Percentiles rank a stretch among this genome's conserved stretches.
Evolutionary conservation across 139 green algal species (phyloP).

Genomic region (Micromonas commoda): DNA sequence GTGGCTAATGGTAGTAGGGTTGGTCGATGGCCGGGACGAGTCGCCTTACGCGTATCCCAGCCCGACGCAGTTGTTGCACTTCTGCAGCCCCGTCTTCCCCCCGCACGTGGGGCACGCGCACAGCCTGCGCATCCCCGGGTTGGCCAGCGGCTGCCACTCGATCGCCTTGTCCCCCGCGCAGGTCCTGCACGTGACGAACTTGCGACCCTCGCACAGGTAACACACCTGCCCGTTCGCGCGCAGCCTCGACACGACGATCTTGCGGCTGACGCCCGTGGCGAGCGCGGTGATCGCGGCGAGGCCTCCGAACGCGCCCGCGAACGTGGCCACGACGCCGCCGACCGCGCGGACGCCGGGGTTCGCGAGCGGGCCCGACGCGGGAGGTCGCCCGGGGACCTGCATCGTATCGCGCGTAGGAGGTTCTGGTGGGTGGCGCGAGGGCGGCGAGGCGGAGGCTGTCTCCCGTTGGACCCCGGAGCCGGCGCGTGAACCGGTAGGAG

Average conservation of each 20-base stretch:
- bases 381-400: no score
- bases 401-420: no score
- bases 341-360: not conserved
- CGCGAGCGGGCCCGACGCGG: not conserved
- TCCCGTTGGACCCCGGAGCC: no score
- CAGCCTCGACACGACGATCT: not conserved
- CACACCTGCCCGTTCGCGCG: not conserved
- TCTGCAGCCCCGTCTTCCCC: constrained; percentile 8
- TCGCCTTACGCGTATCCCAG: not conserved
- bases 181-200: not conserved
- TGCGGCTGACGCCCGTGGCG: not conserved
- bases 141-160: constrained; percentile 17
- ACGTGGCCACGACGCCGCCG: not conserved
- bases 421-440: no score
- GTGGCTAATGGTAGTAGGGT: no score
- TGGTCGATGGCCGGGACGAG: no score
- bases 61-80: constrained; percentile 13
- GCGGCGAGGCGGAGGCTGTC: no score
- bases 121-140: not conserved
- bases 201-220: not conserved
- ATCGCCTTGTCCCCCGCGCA: constrained; percentile 1
- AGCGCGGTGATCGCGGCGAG: not conserved
- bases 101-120: constrained; percentile 21
- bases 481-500: no score
- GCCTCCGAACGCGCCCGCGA: not conserved